Percentiles rank a stretch among this genome's conserved stretches.
Conservation (phyloP, 768 basidiomycete genomes). For the Tricholoma matsutake region DNA sequence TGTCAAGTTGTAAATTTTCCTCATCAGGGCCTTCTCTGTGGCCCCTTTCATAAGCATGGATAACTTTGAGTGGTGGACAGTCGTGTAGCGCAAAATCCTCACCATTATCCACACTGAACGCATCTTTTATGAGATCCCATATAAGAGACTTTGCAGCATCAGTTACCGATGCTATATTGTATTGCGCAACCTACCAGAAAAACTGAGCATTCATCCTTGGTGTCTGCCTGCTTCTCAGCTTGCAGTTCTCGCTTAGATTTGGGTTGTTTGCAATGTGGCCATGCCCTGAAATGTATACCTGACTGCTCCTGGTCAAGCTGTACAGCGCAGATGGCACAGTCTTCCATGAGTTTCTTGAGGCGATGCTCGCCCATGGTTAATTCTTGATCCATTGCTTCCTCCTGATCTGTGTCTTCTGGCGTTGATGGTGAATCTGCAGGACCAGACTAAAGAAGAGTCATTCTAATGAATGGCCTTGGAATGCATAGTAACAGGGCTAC, state of each 20-base stretch:
- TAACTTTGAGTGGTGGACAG: neutral
- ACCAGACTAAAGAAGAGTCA: no score
- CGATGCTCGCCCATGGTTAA: no score
- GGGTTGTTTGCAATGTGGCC: neutral
- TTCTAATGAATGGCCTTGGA: no score
- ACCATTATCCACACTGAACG: neutral
- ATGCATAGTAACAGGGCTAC: no score
- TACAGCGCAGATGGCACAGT: no score
- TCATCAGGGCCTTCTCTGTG: constrained; percentile 6
- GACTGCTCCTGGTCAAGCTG: no score
- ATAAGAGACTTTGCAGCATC: neutral
- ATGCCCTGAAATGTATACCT: neutral
- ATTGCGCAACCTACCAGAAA: neutral
- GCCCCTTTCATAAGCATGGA: neutral
- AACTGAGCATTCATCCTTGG: neutral
- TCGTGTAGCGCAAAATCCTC: neutral
- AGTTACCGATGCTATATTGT: neutral
- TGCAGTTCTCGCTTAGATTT: neutral
- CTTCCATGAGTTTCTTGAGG: no score
- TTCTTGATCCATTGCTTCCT: no score
- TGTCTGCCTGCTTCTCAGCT: neutral
- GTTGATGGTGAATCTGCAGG: no score
- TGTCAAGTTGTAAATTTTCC: no score
- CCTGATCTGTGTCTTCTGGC: no score
- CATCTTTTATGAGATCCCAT: neutral